Base-by-base conservation (phyloP, 2,329 filamentous ascomycete genomes). In the Zymoseptoria ardabiliae region DNA sequence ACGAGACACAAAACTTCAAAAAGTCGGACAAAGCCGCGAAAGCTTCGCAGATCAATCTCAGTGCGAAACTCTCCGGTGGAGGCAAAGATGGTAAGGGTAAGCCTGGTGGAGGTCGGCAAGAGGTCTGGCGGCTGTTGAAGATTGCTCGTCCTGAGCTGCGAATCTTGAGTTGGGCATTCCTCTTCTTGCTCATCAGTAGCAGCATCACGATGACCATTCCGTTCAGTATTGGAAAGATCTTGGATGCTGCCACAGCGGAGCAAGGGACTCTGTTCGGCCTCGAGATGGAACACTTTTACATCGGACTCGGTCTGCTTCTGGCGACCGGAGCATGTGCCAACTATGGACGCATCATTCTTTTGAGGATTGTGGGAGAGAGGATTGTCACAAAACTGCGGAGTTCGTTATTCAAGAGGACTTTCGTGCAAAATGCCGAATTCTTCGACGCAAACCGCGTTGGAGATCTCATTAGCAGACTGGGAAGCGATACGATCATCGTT, bases 361-460 rank as follows among this genome's bases (percentile, higher is more conserved):
- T 99, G 21, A 86, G 94, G 23, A 94, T 97, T 62, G 90, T 99
- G 7, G 95, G 94, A 63, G 94, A 99, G 75, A 84, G 94, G 50
- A 94, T 99, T 60, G 94, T 99, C 57, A 88, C 93, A 10, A 85
- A 93, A 66, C 81, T 99, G 58, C 85, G 94, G 61, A 93, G 92
- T 17, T 89, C 91, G 71, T 84, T 99, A 3, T 99, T 96, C 77
- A 85, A 91, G 65, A 85, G 89, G 64, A 99, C 94, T 0, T 96
- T 95, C 68, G 83, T 94, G n/a, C 94, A 99, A 74, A 94, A 99
- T 74, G 94, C 94, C 60, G 94, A 97, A 71, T 99, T 99, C 78
- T 99, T 99, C 71, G 94, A 99, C 72, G 94, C 94, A 48, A 99
- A 99, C 76, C 85, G 94, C 23, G 92, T 97, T 23, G 94, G 94